A percentile compares a stretch with the other conserved stretches of the same genome.
Evolutionary conservation across 805 yeast species (phyloP).

Genomic region (Candida odintsovae): DNA sequence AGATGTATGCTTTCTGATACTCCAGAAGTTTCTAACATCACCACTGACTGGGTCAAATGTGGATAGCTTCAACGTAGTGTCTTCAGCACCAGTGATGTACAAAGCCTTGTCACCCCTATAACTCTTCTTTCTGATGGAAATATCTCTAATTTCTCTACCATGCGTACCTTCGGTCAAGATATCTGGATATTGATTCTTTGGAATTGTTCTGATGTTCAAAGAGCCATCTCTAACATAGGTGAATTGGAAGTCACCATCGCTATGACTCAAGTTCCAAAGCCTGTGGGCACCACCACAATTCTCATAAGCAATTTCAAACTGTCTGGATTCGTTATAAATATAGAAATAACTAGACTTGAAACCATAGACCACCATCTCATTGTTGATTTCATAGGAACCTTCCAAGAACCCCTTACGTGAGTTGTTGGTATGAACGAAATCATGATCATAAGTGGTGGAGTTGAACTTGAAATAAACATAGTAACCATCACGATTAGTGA

Average conservation of each 20-base stretch:
- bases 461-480: slow-evolving; percentile 38
- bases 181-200: slow-evolving; percentile 22
- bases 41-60: slow-evolving; percentile 33
- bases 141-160: slow-evolving; percentile 84
- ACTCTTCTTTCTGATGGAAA: slow-evolving; percentile 43
- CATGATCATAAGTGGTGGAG: slow-evolving; percentile 16
- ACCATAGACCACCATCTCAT: slow-evolving; percentile 64
- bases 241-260: slow-evolving; percentile 35
- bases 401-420: slow-evolving; percentile 76
- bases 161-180: slow-evolving; percentile 63
- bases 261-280: slow-evolving; percentile 55
- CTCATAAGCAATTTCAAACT: slow-evolving; percentile 62
- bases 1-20: slow-evolving; percentile 76
- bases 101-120: slow-evolving; percentile 27
- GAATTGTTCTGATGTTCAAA: slow-evolving; percentile 33
- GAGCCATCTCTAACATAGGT: slow-evolving; percentile 54
- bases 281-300: slow-evolving; percentile 92
- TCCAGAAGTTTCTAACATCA: slow-evolving; percentile 42
- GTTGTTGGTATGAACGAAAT: slow-evolving; percentile 49
- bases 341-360: slow-evolving; percentile 76
- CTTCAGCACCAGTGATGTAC: slow-evolving; percentile 82
- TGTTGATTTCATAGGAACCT: slow-evolving; percentile 46
- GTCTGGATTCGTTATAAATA: slow-evolving; percentile 75
- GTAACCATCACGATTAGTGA: slow-evolving; percentile 65
- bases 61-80: slow-evolving; percentile 68